A percentile compares a stretch with the other conserved stretches of the same genome.
Conservation (phyloP, 2,329 filamentous ascomycete genomes). For the Stemphylium vesicarium region DNA sequence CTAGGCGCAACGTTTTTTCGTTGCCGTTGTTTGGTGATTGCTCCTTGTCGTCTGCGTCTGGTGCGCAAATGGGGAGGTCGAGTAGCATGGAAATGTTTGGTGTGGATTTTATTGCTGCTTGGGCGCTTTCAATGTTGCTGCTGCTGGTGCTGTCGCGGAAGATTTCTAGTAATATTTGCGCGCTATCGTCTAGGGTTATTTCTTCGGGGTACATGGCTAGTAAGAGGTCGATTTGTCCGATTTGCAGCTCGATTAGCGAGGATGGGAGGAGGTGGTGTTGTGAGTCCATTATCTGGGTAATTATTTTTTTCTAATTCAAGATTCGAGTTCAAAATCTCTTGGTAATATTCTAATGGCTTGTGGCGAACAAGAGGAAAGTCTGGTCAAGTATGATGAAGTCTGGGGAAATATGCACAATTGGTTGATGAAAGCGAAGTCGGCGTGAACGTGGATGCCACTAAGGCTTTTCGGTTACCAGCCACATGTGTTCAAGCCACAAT, state of each 20-base stretch:
- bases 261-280: conserved; percentile 29
- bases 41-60: conserved; percentile 4
- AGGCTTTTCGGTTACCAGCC: conserved; percentile 14
- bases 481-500: neutral
- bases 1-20: conserved; percentile 17
- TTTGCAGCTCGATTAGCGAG: conserved; percentile 35
- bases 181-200: conserved; percentile 15
- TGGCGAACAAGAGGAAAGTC: neutral
- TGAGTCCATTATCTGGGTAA: neutral
- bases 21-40: too few relatives aligned
- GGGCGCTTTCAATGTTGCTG: neutral
- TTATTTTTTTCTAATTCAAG: neutral
- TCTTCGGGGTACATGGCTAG: conserved; percentile 40
- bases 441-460: neutral
- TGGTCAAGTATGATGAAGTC: neutral
- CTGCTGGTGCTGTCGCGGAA: conserved; percentile 13
- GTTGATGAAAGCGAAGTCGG: conserved; percentile 4
- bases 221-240: conserved; percentile 38
- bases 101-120: neutral
- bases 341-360: neutral
- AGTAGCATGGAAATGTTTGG: conserved; percentile 22
- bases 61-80: conserved; percentile 11
- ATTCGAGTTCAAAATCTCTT: too few relatives aligned
- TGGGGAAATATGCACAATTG: neutral
- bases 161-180: conserved; percentile 12